Evolutionary conservation across 2,329 filamentous ascomycete species (phyloP).

Genomic region (Talaromyces sp.): DNA sequence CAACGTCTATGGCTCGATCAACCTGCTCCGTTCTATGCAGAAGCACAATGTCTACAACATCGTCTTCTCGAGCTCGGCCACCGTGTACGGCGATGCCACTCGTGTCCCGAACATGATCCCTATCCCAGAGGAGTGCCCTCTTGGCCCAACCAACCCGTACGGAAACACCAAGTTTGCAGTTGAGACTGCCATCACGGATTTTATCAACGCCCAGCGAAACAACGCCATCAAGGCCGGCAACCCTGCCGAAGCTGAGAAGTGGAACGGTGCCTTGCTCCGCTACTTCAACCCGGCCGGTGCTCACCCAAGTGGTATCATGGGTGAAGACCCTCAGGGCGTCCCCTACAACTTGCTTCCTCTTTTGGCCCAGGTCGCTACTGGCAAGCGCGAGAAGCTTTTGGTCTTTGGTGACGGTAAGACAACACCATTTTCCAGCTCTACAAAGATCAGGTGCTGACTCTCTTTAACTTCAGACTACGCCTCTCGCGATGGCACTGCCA

Average conservation of each 20-base stretch:
- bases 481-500: constrained; percentile 85
- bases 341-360: constrained; percentile 94
- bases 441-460: background rate
- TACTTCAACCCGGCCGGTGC: constrained; percentile 98
- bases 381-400: constrained; percentile 86
- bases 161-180: constrained; percentile 93
- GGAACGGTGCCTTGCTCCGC: constrained; percentile 87
- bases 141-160: constrained; percentile 95
- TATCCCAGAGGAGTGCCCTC: constrained; percentile 93
- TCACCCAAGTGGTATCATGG: constrained; percentile 94
- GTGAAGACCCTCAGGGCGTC: constrained; percentile 91
- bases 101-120: constrained; percentile 97
- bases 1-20: constrained; percentile 89
- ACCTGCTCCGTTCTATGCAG: constrained; percentile 79
- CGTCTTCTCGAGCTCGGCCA: constrained; percentile 96
- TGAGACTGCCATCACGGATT: constrained; percentile 86
- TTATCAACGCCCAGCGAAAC: constrained; percentile 78
- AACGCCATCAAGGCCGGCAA: constrained; percentile 76
- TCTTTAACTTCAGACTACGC: constrained; percentile 65
- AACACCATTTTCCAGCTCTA: background rate
- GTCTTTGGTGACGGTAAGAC: constrained; percentile 84
- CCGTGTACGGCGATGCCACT: constrained; percentile 96
- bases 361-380: constrained; percentile 91
- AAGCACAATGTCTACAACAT: constrained; percentile 91
- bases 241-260: constrained; percentile 64